Evolutionary conservation across 2,329 filamentous ascomycete genomes (phyloP).

Genomic region (Fusarium decemcellulare): DNA sequence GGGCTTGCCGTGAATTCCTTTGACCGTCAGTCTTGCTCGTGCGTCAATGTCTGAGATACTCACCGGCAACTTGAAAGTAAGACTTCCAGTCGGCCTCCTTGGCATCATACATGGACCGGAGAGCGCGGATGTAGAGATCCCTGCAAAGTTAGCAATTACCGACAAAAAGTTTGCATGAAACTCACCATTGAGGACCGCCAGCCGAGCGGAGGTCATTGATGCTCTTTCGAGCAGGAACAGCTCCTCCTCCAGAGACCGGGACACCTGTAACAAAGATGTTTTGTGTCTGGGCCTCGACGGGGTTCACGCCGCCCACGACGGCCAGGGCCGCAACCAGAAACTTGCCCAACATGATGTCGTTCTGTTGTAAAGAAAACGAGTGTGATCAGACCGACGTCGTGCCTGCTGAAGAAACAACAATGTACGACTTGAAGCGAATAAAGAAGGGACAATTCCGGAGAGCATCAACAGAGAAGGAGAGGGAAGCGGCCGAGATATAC

Average conservation of each 20-base stretch:
- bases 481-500: conserved; percentile 39
- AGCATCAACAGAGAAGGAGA: conserved; percentile 8
- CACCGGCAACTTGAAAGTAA: conserved; percentile 66
- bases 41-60: not conserved
- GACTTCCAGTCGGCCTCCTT: conserved; percentile 60
- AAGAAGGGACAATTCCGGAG: conserved; percentile 22
- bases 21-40: conserved; percentile 12
- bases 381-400: conserved; percentile 35
- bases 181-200: conserved; percentile 62
- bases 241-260: conserved; percentile 54
- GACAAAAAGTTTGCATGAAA: not conserved
- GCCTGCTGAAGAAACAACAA: conserved; percentile 21
- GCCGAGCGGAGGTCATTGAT: conserved; percentile 61
- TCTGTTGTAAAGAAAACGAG: conserved; percentile 31
- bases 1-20: conserved; percentile 60
- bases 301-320: conserved; percentile 41
- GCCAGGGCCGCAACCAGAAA: conserved; percentile 43
- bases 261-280: conserved; percentile 56
- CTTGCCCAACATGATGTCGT: conserved; percentile 40
- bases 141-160: conserved; percentile 45
- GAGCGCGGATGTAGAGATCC: conserved; percentile 65
- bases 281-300: conserved; percentile 44
- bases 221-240: conserved; percentile 61
- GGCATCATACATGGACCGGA: conserved; percentile 59
- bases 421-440: conserved; percentile 38